These are phyloP conservation scores for Mucor velutinosus DNA, from an alignment of 371 early-diverging fungal species.

Conservation along the genomic window DNA sequence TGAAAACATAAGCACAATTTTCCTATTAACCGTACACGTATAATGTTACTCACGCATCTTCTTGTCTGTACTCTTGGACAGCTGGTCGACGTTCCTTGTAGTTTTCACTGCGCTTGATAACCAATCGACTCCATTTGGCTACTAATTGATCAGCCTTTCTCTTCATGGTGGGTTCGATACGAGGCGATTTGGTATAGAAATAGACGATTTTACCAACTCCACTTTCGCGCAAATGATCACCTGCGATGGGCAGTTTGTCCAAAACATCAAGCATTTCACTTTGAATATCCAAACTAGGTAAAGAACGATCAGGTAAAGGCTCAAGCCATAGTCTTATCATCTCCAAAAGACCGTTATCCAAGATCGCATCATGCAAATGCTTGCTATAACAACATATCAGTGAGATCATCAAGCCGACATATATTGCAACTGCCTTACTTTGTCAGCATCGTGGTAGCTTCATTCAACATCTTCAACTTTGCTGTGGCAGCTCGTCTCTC, in stretches of 20 bases:
- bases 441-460: constrained; percentile 67
- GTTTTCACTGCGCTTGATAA: constrained; percentile 77
- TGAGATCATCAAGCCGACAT: neutral
- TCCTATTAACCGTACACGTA: neutral
- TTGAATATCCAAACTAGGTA: constrained; percentile 95
- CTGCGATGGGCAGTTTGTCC: constrained; percentile 78
- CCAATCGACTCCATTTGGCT: constrained; percentile 88
- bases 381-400: constrained; percentile 32
- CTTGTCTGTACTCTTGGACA: constrained; percentile 39
- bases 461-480: constrained; percentile 83
- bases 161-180: constrained; percentile 74
- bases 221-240: constrained; percentile 87
- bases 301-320: constrained; percentile 92
- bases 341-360: constrained; percentile 90
- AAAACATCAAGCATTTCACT: constrained; percentile 79
- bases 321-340: constrained; percentile 95
- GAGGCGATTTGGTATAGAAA: constrained; percentile 93
- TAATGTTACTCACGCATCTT: constrained; percentile 35
- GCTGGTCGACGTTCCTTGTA: constrained; percentile 69
- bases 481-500: constrained; percentile 77
- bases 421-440: constrained; percentile 51
- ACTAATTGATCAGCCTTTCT: constrained; percentile 81
- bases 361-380: constrained; percentile 66
- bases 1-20: neutral
- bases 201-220: constrained; percentile 92